These are phyloP conservation scores for Blastobotrys attinorum DNA, from an alignment of 805 yeast species.

Conservation along the genomic window DNA sequence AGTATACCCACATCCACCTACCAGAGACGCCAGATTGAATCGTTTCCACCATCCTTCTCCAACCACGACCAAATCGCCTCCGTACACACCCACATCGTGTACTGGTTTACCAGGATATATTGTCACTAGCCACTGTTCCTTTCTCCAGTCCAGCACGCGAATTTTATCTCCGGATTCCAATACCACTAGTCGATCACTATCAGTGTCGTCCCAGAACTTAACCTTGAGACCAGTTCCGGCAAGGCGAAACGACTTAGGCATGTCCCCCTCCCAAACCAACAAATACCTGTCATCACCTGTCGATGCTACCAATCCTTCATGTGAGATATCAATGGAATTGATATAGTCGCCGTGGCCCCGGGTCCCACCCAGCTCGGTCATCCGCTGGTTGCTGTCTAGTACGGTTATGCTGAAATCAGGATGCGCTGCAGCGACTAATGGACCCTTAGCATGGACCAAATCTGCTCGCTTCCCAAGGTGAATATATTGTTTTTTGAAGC, in stretches of 20 bases:
- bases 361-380: conserved; percentile 2
- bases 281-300: conserved; percentile 28
- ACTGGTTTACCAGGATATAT: conserved; percentile 25
- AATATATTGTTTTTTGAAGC: background rate
- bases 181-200: conserved; percentile 27
- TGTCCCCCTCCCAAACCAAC: conserved; percentile 25
- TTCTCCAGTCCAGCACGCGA: conserved; percentile 30
- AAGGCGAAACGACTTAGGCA: conserved; percentile 11
- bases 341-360: conserved; percentile 23
- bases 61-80: conserved; percentile 24
- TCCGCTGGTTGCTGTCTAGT: conserved; percentile 3
- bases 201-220: conserved; percentile 27
- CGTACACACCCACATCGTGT: conserved; percentile 20
- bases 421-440: conserved; percentile 17
- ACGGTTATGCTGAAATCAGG: conserved; percentile 17
- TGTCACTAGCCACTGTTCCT: conserved; percentile 24
- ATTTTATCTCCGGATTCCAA: conserved; percentile 30
- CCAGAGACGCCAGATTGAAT: conserved; percentile 20
- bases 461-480: background rate
- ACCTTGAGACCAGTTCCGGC: conserved; percentile 24
- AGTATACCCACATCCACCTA: conserved; percentile 33
- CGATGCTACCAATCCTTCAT: conserved; percentile 25
- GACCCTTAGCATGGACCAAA: background rate
- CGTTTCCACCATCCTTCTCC: conserved; percentile 32
- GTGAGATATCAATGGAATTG: conserved; percentile 27